Base-by-base conservation (phyloP, 768 basidiomycete species). In the Tephrocybe sp. region DNA sequence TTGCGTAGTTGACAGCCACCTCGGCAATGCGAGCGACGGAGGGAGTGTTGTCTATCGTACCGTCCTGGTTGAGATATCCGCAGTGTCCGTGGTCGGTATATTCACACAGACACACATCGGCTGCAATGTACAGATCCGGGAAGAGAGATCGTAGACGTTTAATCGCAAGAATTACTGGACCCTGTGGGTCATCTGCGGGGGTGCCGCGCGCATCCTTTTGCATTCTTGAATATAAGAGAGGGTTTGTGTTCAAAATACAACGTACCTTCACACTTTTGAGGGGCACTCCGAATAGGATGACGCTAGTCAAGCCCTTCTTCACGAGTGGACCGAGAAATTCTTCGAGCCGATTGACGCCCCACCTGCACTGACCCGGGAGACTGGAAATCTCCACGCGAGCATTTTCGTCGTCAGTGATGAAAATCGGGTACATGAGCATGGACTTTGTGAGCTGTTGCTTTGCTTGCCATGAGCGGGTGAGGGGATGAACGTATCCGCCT, bases 381-480 rank as follows among this genome's bases (percentile, higher is more conserved):
- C 82, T 76, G 0, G 78, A 61, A 56, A 98, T 94, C 52, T 80
- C 77, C 42, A 86, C 84, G 64, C 82, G 79, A 6, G 92, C 91
- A 51, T 93, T 78, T 1, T 92, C 86, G 51, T 97, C 92, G 67
- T 98, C 95, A 15, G 94, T 93, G 60, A 98, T 88, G 66, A 99
- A 97, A 61, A 99, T 94, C 6, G 97, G 97, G 67, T 98, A 99
- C 90, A 97, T 97, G 68, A 99, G 79, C 94, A 97, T 97, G 56
- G 82, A 80, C 65, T 92, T 94, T 21, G 86, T 84, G 61, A 94
- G 80, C 50, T 80, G 76, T 41, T 87, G 83, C 50, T 82, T 81
- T 21, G 80, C 77, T 69, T 99, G 95, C 84, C 90, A 94, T 70
- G 82, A 77, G 18, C 95, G 86, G 7, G 92, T 79, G 56, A 91